phyloP scores from a whole-genome alignment of 306 rosid species.

The Coriaria nepalensis region DNA sequence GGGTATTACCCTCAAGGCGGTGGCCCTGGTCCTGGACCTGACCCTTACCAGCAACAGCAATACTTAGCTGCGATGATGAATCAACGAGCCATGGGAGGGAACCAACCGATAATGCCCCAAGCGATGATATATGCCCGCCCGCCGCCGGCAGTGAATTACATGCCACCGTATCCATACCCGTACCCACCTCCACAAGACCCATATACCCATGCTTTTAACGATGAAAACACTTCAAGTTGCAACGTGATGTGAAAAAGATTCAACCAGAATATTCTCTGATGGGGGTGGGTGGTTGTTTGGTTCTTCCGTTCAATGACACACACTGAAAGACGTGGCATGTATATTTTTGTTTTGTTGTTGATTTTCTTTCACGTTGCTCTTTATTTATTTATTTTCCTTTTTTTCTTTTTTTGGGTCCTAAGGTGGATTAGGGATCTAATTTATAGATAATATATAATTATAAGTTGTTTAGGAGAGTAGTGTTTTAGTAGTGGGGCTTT shows the following conservation, averaged over 20 bases:
- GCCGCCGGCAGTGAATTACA: conserved; percentile 23
- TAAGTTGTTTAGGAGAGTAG: too few relatives aligned
- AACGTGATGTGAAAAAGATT: conserved; percentile 40
- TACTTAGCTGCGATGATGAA: conserved; percentile 56
- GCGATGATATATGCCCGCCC: conserved; percentile 29
- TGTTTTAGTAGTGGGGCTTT: too few relatives aligned
- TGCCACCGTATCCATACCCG: conserved; percentile 20
- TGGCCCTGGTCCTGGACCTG: conserved; percentile 33
- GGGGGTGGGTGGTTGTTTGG: too few relatives aligned
- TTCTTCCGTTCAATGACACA: too few relatives aligned
- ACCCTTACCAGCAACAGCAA: conserved; percentile 42
- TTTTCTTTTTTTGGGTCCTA: too few relatives aligned
- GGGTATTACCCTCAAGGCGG: conserved; percentile 32
- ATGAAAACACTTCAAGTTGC: conserved; percentile 71
- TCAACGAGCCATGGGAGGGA: too few relatives aligned
- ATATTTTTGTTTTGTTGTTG: too few relatives aligned
- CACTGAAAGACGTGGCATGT: too few relatives aligned
- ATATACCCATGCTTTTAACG: conserved; percentile 47
- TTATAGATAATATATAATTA: too few relatives aligned
- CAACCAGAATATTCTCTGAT: conserved; percentile 3
- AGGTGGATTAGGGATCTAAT: too few relatives aligned
- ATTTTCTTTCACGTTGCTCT: too few relatives aligned
- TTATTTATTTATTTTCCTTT: too few relatives aligned
- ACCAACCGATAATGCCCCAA: conserved; percentile 41
- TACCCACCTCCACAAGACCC: conserved; percentile 19